Conservation (phyloP, 2,329 filamentous ascomycete species). For the Didymella sp. region DNA sequence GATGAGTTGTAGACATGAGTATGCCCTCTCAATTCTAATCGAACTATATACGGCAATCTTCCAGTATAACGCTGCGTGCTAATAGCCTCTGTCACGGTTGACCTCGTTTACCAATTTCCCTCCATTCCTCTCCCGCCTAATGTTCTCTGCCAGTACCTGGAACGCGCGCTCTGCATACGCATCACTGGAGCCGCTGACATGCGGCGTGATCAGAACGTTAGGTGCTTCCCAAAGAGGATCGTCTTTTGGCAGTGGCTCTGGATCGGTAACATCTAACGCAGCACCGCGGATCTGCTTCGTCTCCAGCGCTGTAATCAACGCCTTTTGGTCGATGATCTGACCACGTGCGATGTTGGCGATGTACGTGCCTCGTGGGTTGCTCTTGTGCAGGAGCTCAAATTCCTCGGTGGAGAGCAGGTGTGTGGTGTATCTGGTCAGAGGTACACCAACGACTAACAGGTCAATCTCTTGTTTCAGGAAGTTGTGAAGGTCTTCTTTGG, state of each 20-base stretch:
- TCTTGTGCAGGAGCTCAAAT: slow-evolving; percentile 61
- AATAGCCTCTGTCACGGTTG: slow-evolving; percentile 68
- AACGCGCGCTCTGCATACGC: slow-evolving; percentile 65
- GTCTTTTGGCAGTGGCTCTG: slow-evolving; percentile 74
- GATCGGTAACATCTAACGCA: slow-evolving; percentile 79
- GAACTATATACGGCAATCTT: neutral
- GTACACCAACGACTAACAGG: slow-evolving; percentile 63
- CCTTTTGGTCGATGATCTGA: slow-evolving; percentile 66
- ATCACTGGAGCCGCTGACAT: slow-evolving; percentile 62
- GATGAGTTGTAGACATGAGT: slow-evolving; percentile 45
- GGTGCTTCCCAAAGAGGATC: slow-evolving; percentile 73
- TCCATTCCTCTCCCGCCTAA: slow-evolving; percentile 61
- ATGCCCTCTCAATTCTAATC: neutral
- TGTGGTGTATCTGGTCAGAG: slow-evolving; percentile 63
- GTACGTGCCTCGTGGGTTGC: slow-evolving; percentile 59
- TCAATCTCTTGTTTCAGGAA: slow-evolving; percentile 65
- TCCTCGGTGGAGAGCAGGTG: slow-evolving; percentile 63
- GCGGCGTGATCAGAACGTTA: slow-evolving; percentile 73
- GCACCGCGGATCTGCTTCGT: slow-evolving; percentile 67
- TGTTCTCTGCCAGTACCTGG: slow-evolving; percentile 65
- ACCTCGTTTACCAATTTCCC: slow-evolving; percentile 67
- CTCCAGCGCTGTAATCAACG: slow-evolving; percentile 68
- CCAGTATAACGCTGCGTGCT: neutral
- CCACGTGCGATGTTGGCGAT: slow-evolving; percentile 76
- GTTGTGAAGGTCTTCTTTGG: slow-evolving; percentile 58